Base-by-base conservation (phyloP, 352 stramenopile genomes). In the Globisporangium alternatum region DNA sequence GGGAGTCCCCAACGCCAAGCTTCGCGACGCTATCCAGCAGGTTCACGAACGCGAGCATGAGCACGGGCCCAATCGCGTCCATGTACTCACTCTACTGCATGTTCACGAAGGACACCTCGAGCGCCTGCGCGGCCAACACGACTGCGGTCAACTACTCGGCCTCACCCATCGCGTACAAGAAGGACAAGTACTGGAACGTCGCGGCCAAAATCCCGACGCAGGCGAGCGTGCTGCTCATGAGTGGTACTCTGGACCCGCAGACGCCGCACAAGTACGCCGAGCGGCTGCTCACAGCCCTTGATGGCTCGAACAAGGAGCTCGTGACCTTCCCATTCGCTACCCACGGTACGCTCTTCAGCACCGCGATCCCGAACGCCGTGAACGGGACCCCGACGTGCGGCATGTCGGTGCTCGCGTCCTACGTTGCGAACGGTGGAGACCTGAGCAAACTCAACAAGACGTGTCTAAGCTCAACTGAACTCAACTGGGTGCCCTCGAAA, bases 121-220 rank as follows among this genome's bases (percentile, higher is more conserved):
- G 60, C 7, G 62, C 70, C 1, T 88, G 78, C 47, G 30, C 70
- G 15, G 31, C 65, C 17, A 21, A 69, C 5, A 33, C 58, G 9
- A 47, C 66, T 5, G 53, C 25, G 8, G 37, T 3, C 2, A 62
- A 44, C 22, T 78, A 77, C 53, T 47, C 60, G 2, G 41, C 52
- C 0, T 62, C 19, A 12, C 45, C 68, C 0, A 68, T 86, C 39
- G 39, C 72, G 22, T 89, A 89, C 59, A 48, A 72, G 35, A 74
- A 69, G 4, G 75, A 89, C 56, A 52, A 77, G 45, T 86, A 84
- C 66, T 89, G 71, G 71, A 84, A 85, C 63, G 57, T 72, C 5
- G 70, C 63, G 9, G 74, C 76, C 8, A 66, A 44, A 8, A 78
- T 85, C 35, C 72, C 78, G 2, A 62, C 12, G 5, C 66, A 77